Evolutionary conservation across 1,139 yeast species (phyloP).

Genomic region (Sugiyamaella xylanicola): DNA sequence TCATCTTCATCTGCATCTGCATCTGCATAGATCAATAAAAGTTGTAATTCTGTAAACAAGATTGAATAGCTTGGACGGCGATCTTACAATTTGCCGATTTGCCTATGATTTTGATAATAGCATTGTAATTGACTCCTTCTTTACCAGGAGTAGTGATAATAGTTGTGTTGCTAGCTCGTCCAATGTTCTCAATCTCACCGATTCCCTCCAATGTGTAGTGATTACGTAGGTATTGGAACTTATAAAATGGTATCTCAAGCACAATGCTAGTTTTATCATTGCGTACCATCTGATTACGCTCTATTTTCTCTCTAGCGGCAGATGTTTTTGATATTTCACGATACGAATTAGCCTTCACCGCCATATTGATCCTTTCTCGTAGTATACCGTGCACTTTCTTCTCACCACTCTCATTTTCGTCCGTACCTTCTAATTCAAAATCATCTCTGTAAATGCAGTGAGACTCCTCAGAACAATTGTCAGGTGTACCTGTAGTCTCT

Average conservation of each 20-base stretch:
- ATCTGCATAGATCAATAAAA: no score
- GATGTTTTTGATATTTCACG: no score
- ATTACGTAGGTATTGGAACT: neutral
- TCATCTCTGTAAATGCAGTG: no score
- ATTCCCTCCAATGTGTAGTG: neutral
- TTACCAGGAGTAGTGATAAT: slow-evolving; percentile 5
- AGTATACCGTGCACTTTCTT: no score
- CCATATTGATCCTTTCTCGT: no score
- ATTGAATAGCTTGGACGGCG: slow-evolving; percentile 3
- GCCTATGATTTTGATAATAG: slow-evolving; percentile 4
- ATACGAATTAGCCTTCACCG: no score
- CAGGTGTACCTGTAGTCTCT: no score
- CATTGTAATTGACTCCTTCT: neutral
- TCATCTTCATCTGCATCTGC: no score
- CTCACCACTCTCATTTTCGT: no score
- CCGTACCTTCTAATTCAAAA: no score
- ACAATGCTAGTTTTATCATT: neutral
- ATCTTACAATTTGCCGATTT: neutral
- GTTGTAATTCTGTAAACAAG: neutral
- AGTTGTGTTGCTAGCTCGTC: neutral
- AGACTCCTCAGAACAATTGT: neutral
- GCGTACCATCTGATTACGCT: neutral
- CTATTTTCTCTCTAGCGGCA: neutral
- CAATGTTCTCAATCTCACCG: slow-evolving; percentile 3
- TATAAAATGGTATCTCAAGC: slow-evolving; percentile 8